Evolutionary conservation across 139 green algal species (phyloP).

Genomic region (Protoeuglena noctilucae): DNA sequence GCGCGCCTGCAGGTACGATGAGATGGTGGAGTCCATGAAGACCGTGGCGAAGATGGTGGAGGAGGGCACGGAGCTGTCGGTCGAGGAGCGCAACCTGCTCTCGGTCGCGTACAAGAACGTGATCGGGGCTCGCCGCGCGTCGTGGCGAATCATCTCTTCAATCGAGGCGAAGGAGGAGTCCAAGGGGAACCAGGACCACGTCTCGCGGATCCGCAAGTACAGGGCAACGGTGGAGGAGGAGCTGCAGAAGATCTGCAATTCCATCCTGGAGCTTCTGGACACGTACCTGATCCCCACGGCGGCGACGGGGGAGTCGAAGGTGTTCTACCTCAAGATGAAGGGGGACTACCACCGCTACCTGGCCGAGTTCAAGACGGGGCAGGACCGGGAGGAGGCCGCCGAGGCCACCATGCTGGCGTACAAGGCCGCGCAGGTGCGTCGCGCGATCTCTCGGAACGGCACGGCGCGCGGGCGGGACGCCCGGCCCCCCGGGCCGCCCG

Average conservation of each 20-base stretch:
- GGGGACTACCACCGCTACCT: conserved; percentile 96
- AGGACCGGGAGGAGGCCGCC: conserved; percentile 79
- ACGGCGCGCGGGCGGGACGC: too few relatives aligned
- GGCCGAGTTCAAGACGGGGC: conserved; percentile 88
- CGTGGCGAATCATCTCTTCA: conserved; percentile 92
- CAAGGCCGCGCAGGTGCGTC: conserved; percentile 78
- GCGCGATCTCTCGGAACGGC: too few relatives aligned
- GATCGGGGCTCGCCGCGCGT: conserved; percentile 77
- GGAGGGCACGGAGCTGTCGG: conserved; percentile 68
- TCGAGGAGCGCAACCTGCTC: conserved; percentile 98
- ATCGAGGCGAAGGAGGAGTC: conserved; percentile 99
- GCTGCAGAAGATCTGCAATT: conserved; percentile 30
- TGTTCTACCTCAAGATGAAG: conserved; percentile 95
- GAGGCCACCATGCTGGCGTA: conserved; percentile 91
- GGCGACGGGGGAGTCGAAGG: conserved; percentile 82
- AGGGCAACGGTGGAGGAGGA: conserved; percentile 23
- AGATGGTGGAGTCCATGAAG: conserved; percentile 84
- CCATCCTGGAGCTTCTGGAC: conserved; percentile 77
- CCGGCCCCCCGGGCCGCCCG: too few relatives aligned
- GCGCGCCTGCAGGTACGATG: too few relatives aligned
- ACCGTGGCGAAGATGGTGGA: conserved; percentile 67
- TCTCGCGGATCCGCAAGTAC: conserved; percentile 87
- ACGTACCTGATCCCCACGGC: conserved; percentile 86
- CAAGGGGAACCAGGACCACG: conserved; percentile 91
- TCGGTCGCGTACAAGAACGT: conserved; percentile 98